Conservation (phyloP, 257 asterid genomes). For the Anisodus tanguticus region DNA sequence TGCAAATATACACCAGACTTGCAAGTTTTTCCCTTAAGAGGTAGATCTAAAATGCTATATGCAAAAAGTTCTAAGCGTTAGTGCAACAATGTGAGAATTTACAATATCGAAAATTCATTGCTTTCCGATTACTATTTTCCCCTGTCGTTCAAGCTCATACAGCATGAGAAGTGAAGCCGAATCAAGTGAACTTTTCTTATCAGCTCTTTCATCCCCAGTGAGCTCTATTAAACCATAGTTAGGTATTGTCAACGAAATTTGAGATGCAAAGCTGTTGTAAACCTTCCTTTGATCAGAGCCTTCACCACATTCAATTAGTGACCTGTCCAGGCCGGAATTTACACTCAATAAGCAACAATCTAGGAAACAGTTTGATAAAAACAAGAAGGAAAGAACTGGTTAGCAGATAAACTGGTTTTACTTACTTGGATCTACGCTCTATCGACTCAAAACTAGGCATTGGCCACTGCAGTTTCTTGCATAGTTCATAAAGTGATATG, state of each 20-base stretch:
- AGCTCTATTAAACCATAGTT: constrained; percentile 57
- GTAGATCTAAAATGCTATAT: not conserved
- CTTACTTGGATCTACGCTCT: constrained; percentile 78
- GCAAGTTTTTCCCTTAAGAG: not conserved
- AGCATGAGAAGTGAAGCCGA: constrained; percentile 84
- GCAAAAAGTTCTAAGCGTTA: not conserved
- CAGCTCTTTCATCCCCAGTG: constrained; percentile 72
- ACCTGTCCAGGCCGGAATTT: constrained; percentile 43
- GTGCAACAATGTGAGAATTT: not conserved
- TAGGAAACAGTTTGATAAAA: constrained; percentile 4
- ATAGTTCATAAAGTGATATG: constrained; percentile 59
- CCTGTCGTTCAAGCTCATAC: constrained; percentile 62
- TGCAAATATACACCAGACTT: not conserved
- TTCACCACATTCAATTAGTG: constrained; percentile 58
- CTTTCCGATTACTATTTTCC: constrained; percentile 48
- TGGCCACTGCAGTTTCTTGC: constrained; percentile 85
- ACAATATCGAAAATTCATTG: constrained; percentile 3
- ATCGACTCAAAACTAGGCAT: constrained; percentile 65
- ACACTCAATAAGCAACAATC: not conserved
- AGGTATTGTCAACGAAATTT: constrained; percentile 71
- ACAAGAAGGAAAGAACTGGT: not conserved
- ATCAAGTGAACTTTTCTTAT: constrained; percentile 84
- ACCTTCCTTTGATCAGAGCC: constrained; percentile 46
- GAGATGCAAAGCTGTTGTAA: constrained; percentile 68
- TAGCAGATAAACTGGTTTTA: not conserved